These are phyloP conservation scores for Cladophialophora psammophila DNA, from an alignment of 2,329 filamentous ascomycete species.

Conservation along the genomic window DNA sequence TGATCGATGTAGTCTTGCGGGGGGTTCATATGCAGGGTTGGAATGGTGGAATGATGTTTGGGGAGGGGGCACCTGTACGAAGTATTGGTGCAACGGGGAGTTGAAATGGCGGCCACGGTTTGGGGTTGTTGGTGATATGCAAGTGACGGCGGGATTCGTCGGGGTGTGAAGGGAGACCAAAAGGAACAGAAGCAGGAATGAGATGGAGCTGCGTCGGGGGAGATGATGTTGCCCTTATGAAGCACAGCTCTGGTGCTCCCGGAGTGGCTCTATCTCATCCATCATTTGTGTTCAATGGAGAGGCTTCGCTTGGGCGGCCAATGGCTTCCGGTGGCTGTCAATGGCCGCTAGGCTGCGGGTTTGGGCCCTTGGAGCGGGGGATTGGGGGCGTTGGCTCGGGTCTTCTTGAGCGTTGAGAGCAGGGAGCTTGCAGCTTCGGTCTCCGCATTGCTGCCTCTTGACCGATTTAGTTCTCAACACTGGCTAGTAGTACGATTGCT, in stretches of 20 bases:
- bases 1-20: conserved; percentile 42
- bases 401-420: conserved; percentile 12
- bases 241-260: conserved; percentile 1
- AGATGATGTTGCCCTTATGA: conserved; percentile 15
- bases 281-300: conserved; percentile 20
- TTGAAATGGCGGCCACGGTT: conserved; percentile 20
- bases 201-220: conserved; percentile 5
- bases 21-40: conserved; percentile 36
- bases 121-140: conserved; percentile 2
- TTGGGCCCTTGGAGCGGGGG: background rate
- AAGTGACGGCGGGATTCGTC: background rate
- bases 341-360: background rate
- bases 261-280: conserved; percentile 14
- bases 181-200: conserved; percentile 1
- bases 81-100: conserved; percentile 12
- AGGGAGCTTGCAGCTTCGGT: conserved; percentile 15
- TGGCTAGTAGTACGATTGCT: background rate
- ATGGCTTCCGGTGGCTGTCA: conserved; percentile 9
- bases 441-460: conserved; percentile 14
- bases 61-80: background rate
- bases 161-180: conserved; percentile 11
- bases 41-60: conserved; percentile 4
- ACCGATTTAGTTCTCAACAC: conserved; percentile 18
- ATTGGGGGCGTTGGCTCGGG: conserved; percentile 1
- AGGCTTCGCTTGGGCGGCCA: conserved; percentile 10